Conservation (phyloP, 306 rosid species). For the Canavalia gladiata region DNA sequence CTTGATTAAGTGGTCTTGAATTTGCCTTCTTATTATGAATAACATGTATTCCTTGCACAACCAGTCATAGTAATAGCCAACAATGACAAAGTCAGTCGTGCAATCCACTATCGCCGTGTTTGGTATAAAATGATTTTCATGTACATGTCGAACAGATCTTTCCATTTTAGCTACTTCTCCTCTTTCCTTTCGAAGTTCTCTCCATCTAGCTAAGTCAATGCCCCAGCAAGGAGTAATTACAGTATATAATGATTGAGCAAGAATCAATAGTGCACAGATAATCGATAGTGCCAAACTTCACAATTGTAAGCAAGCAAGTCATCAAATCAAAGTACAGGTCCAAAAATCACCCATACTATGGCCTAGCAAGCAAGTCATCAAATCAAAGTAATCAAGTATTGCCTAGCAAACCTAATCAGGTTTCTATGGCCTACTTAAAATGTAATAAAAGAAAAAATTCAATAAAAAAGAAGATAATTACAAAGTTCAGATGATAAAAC, state of each 20-base stretch:
- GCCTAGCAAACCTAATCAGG: slow-evolving; percentile 16
- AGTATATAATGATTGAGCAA: slow-evolving; percentile 32
- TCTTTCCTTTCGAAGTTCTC: slow-evolving; percentile 68
- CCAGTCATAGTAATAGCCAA: slow-evolving; percentile 90
- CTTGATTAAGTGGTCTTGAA: slow-evolving; percentile 98
- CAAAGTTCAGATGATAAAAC: no score
- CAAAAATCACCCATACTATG: background rate
- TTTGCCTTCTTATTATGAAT: slow-evolving; percentile 96
- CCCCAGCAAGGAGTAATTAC: slow-evolving; percentile 66
- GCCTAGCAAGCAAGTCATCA: slow-evolving; percentile 26
- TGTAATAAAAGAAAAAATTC: background rate
- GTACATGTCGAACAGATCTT: slow-evolving; percentile 82
- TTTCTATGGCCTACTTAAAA: background rate
- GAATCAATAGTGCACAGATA: slow-evolving; percentile 3
- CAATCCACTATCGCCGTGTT: slow-evolving; percentile 93
- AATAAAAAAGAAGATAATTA: no score
- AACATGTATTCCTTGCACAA: slow-evolving; percentile 88
- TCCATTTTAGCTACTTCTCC: slow-evolving; percentile 81
- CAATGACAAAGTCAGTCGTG: slow-evolving; percentile 86
- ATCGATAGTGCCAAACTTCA: background rate
- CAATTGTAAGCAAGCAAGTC: slow-evolving; percentile 5
- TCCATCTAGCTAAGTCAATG: slow-evolving; percentile 84
- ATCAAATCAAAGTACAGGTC: background rate
- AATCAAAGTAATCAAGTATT: slow-evolving; percentile 12
- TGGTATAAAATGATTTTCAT: slow-evolving; percentile 94